These are phyloP conservation scores for Globisporangium uncinulatum DNA, from an alignment of 352 stramenopile genomes.

Conservation along the genomic window DNA sequence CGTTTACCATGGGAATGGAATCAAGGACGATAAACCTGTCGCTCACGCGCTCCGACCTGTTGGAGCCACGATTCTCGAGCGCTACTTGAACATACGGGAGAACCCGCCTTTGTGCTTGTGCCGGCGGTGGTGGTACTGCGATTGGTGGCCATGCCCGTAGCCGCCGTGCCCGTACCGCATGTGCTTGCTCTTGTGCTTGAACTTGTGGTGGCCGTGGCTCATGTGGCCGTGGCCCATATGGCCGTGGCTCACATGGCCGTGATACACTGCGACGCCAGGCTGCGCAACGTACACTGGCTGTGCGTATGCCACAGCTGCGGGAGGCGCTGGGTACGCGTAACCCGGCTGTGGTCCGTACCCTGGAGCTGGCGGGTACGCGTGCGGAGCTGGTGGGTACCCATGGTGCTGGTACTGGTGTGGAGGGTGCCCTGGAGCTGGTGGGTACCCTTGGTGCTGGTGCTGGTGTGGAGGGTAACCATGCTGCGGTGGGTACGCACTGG, in stretches of 20 bases:
- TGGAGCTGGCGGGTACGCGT: slow-evolving; percentile 9
- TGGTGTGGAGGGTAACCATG: slow-evolving; percentile 25
- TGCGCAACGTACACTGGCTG: slow-evolving; percentile 24
- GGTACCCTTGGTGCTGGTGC: slow-evolving; percentile 12
- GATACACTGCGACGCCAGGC: slow-evolving; percentile 18
- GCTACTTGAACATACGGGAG: not conserved
- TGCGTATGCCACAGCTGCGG: slow-evolving; percentile 2
- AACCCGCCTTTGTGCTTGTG: not conserved
- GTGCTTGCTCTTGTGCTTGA: slow-evolving; percentile 19
- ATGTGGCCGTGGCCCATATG: slow-evolving; percentile 18
- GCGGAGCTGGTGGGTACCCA: slow-evolving; percentile 13
- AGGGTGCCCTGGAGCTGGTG: slow-evolving; percentile 13
- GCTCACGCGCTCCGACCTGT: too few species aligned
- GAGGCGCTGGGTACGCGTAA: slow-evolving; percentile 8
- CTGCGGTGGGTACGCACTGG: slow-evolving; percentile 15
- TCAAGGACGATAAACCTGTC: too few species aligned
- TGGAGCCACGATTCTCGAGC: too few species aligned
- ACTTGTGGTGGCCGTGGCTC: slow-evolving; percentile 12
- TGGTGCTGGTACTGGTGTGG: slow-evolving; percentile 1
- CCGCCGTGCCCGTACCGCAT: slow-evolving; percentile 14
- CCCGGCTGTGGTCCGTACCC: slow-evolving; percentile 5
- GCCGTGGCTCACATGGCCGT: slow-evolving; percentile 24
- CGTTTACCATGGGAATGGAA: too few species aligned
- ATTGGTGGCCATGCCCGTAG: not conserved
- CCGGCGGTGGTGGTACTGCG: not conserved